Conservation (phyloP, 176 grass and related monocot species). For the Phragmites australis region DNA sequence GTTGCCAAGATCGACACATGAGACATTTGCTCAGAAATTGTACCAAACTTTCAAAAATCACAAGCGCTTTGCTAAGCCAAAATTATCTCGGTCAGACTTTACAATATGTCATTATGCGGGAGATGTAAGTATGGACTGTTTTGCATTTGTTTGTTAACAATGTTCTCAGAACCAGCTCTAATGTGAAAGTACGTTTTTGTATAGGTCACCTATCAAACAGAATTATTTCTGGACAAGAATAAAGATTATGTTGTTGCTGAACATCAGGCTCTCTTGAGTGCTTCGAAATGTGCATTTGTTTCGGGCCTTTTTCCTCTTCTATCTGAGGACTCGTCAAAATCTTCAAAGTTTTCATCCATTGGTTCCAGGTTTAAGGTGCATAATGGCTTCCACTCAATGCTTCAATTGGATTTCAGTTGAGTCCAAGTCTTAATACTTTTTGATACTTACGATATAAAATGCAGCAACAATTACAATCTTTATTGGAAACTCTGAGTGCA, state of each 20-base stretch:
- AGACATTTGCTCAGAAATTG: constrained; percentile 97
- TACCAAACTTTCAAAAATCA: constrained; percentile 95
- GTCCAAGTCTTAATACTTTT: constrained; percentile 17
- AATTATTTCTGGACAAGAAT: constrained; percentile 95
- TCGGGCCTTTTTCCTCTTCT: constrained; percentile 71
- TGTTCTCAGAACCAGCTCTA: constrained; percentile 21
- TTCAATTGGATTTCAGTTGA: constrained; percentile 32
- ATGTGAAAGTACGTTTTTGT: constrained; percentile 19
- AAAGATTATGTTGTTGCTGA: constrained; percentile 99
- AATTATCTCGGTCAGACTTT: constrained; percentile 89
- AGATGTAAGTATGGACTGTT: constrained; percentile 66
- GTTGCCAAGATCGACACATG: constrained; percentile 92
- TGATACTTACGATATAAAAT: constrained; percentile 33
- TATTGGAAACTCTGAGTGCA: constrained; percentile 87
- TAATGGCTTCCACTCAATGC: constrained; percentile 11
- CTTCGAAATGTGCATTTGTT: constrained; percentile 83
- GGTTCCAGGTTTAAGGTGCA: constrained; percentile 90
- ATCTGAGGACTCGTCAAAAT: constrained; percentile 84
- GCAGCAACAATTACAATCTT: constrained; percentile 97
- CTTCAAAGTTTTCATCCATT: constrained; percentile 99
- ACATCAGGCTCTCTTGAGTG: constrained; percentile 83
- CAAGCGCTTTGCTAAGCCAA: constrained; percentile 87
- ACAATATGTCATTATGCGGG: constrained; percentile 96
- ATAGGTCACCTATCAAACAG: constrained; percentile 96
- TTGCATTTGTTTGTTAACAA: constrained; percentile 25